These are phyloP conservation scores for Eleusine coracana DNA, from an alignment of 176 grass and related monocot species.

Conservation along the genomic window DNA sequence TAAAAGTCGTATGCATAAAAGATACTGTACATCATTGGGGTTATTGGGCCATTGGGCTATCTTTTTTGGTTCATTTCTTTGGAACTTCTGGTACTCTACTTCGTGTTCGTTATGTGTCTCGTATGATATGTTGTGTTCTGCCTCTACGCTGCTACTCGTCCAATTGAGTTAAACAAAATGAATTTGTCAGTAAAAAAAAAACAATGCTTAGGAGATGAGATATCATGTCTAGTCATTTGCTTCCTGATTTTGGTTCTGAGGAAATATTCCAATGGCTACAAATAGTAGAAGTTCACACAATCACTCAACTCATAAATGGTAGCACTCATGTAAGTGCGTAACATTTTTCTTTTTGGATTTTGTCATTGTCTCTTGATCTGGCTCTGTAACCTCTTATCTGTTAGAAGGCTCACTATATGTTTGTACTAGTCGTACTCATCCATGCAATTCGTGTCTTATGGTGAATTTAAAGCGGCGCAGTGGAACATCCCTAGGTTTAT, in stretches of 20 bases:
- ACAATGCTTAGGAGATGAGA: not conserved
- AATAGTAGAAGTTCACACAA: not conserved
- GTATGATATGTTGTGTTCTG: not conserved
- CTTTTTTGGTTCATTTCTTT: too few relatives aligned
- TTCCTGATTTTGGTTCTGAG: not conserved
- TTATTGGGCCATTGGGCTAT: too few relatives aligned
- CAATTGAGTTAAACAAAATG: not conserved
- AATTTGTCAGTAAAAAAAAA: not conserved
- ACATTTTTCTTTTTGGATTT: not conserved
- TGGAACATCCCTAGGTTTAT: not conserved
- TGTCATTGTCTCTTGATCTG: not conserved
- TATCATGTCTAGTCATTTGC: not conserved
- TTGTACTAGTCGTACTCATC: not conserved
- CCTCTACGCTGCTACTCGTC: not conserved
- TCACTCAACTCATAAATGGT: constrained; percentile 10
- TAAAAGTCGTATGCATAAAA: too few relatives aligned
- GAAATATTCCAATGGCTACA: not conserved
- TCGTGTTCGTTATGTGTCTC: too few relatives aligned
- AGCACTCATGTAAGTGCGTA: not conserved
- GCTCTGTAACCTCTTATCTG: not conserved
- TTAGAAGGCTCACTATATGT: not conserved
- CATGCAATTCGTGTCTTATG: not conserved
- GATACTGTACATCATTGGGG: not conserved
- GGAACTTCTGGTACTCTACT: not conserved
- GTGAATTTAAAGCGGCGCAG: not conserved